These are phyloP conservation scores for Ricinus communis DNA, from an alignment of 345 rosid genomes.

Conservation along the genomic window DNA sequence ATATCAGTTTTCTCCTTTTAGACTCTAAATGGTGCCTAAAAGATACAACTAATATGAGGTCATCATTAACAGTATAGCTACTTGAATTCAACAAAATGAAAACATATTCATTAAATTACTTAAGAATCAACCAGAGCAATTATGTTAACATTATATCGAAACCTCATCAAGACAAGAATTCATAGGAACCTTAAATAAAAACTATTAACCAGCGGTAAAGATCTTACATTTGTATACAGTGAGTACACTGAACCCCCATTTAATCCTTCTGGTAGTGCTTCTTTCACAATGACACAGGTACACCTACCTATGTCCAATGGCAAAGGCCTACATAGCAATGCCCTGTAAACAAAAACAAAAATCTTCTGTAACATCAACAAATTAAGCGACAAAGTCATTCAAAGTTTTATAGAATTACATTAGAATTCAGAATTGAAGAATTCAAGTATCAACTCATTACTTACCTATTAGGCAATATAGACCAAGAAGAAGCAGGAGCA, in stretches of 20 bases:
- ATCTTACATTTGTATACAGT: slow-evolving; percentile 76
- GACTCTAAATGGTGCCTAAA: background rate
- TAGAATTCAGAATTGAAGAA: background rate
- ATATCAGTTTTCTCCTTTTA: too few species aligned
- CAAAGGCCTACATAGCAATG: slow-evolving; percentile 76
- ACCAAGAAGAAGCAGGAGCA: slow-evolving; percentile 97
- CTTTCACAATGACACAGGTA: slow-evolving; percentile 81
- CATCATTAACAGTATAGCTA: background rate
- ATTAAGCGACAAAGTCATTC: background rate
- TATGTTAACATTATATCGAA: background rate
- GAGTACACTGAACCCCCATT: slow-evolving; percentile 62
- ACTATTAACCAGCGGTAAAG: background rate
- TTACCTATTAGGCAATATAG: slow-evolving; percentile 81
- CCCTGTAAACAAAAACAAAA: slow-evolving; percentile 43
- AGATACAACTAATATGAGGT: background rate
- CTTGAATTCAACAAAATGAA: background rate
- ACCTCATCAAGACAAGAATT: background rate
- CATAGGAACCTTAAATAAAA: background rate
- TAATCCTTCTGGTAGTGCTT: slow-evolving; percentile 50
- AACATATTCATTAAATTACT: background rate
- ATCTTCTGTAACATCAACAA: background rate
- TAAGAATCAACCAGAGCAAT: background rate
- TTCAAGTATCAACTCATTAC: background rate
- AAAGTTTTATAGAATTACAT: background rate
- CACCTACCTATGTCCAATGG: slow-evolving; percentile 89